Conservation (phyloP, 1,284 basidiomycete genomes). For the Takashimella koratensis region DNA sequence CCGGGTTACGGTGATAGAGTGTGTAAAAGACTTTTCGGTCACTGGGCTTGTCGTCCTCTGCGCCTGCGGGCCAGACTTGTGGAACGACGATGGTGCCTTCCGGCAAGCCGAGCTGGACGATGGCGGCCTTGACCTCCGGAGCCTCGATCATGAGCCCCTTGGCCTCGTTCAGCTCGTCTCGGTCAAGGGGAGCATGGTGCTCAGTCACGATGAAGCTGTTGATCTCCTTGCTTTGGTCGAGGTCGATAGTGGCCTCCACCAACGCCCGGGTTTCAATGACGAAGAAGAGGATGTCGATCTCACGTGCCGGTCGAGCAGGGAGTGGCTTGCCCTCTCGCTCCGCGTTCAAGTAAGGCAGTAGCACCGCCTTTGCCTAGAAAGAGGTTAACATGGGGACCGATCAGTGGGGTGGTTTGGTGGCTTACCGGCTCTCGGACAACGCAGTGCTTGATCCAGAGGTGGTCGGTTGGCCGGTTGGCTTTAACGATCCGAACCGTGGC, state of each 20-base stretch:
- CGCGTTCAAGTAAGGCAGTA: slow-evolving; percentile 6
- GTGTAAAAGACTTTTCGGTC: slow-evolving; percentile 9
- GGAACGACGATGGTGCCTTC: slow-evolving; percentile 3
- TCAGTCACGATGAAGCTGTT: slow-evolving; percentile 1
- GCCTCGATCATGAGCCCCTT: slow-evolving; percentile 6
- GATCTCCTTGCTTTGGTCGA: slow-evolving; percentile 2
- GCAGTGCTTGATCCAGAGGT: slow-evolving; percentile 9
- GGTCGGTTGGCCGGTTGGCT: slow-evolving; percentile 3
- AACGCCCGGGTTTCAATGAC: slow-evolving; percentile 6
- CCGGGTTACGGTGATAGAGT: slow-evolving; percentile 3
- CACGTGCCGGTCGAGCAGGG: neutral
- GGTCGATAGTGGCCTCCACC: slow-evolving; percentile 12
- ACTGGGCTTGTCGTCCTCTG: slow-evolving; percentile 1
- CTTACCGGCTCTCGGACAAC: slow-evolving; percentile 8
- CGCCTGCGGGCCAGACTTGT: slow-evolving; percentile 4
- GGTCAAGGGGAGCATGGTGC: slow-evolving; percentile 14
- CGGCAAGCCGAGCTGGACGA: slow-evolving; percentile 1
- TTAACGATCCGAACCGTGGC: slow-evolving; percentile 1
- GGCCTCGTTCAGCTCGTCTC: slow-evolving; percentile 10
- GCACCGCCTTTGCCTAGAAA: slow-evolving; percentile 2
- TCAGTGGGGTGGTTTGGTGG: neutral
- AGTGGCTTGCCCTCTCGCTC: slow-evolving; percentile 4
- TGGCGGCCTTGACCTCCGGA: slow-evolving; percentile 1
- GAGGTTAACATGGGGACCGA: no score
- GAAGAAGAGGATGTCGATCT: slow-evolving; percentile 7